Evolutionary conservation across 192 early-diverging fungal species (phyloP), one percentile per base, ranked within the genome.

Genomic region (Coemansia sp.): DNA sequence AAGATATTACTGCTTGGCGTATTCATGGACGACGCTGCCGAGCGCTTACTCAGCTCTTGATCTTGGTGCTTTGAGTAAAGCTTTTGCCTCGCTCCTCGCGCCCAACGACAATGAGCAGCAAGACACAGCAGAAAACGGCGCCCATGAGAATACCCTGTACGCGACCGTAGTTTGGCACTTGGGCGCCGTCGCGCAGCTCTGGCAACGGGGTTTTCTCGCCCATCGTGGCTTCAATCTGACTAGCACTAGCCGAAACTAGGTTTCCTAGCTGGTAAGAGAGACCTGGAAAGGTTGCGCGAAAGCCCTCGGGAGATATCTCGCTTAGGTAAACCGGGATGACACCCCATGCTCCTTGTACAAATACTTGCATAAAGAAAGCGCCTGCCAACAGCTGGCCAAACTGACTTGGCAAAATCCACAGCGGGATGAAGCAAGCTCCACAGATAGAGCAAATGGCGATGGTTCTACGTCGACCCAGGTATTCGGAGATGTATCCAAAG

Each of bases 191-290:
- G 76, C 83, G 74, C 32, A 78, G 64, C 76, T 73, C 82, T 51
- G 82, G 77, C 9, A 84, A 62, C n/a, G 82, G 77, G 53, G 79
- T 80, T 68, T 71, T 76, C 39, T 88, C 87, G 29, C 77, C 85
- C 70, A 86, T 64, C 25, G 71, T 73, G n/a, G 84, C 78, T 51
- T 88, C 88, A 51, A 89, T 87, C 67, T 87, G 83, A 31, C 85
- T 86, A 31, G 84, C 77, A 19, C 85, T 84, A 11, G 88, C 80
- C 1, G 78, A 66, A 51, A 92, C 85, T 65, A 93, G 73, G 64
- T 90, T 93, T 31, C 90, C 92, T 17, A 90, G 77, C 80, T 93
- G 90, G 73, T 91, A 92, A 3, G 89, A 67, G n/a, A 93, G 74
- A 19, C 92, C 90, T 9, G 90, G 89, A 60, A 93, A 87, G 2